Evolutionary conservation across 1,139 yeast genomes (phyloP), one percentile per base, ranked within the genome.

Genomic region (Sugiyamaella xylanicola): DNA sequence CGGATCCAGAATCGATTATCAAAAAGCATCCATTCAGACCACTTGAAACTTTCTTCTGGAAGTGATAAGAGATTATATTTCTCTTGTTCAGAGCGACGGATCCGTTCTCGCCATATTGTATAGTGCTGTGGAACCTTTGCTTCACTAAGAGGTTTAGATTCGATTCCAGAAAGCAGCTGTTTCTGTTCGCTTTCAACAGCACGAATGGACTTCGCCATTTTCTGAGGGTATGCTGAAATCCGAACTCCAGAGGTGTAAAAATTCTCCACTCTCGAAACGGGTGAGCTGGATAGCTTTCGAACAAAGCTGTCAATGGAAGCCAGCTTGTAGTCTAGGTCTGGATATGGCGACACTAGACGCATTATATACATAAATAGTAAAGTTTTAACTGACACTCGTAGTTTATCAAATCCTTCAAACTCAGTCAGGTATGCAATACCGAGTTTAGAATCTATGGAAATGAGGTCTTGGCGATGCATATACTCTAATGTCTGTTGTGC

Each of bases 1-100:
- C 71, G 59, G 20, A 69, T 42, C 68, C 68, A 68, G 56, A 64
- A 66, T 32, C 73, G 56, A 43, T 65, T 59, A 45, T 69, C 73
- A 15, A 68, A 53, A 15, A 67, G 54, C 17, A 44, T 40, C 72
- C 71, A 69, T 0, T 48, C 48, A 13, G 63, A 54, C 66, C 66
- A 63, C 9, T n/a, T 22, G 2, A 43, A 29, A 7, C 25, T 32
- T n/a, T 39, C 35, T 2, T 44, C 20, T 9, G 53, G 53, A 3
- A 47, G 8, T 4, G 29, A 9, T 7, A 44, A 37, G 25, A 45
- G 7, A 3, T 21, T 39, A 3, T 35, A 36, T 22, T 40, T 40
- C 19, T 48, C 39, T n/a, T 22, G 35, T 4, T 51, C 37, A 2
- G 29, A 2, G 9, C 41, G 36, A 4, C 16, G 48, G 4, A 51